phyloP scores from a whole-genome alignment of 2,329 filamentous ascomycete genomes.

The Exophiala dermatitidis region DNA sequence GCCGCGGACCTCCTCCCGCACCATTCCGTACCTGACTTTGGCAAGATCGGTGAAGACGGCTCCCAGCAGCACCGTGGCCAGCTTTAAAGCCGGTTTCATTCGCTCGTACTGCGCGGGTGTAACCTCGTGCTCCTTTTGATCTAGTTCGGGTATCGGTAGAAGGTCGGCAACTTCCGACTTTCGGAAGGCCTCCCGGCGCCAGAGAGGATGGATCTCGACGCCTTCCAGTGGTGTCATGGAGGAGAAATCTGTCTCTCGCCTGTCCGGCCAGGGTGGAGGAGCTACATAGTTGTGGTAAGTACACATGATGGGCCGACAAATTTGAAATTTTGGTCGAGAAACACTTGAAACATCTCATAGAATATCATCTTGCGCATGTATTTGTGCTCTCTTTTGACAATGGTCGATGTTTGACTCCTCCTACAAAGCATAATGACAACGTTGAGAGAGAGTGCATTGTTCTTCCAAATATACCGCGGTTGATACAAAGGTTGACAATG shows the following conservation, averaged over 20 bases:
- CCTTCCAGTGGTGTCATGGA: neutral
- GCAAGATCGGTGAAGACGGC: neutral
- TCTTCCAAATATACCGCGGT: no score
- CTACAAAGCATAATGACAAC: no score
- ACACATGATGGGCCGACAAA: neutral
- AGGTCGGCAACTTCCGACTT: neutral
- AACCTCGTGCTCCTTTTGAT: slow-evolving; percentile 1
- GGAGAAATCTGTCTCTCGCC: neutral
- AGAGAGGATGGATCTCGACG: slow-evolving; percentile 1
- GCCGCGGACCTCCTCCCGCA: neutral
- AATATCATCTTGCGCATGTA: neutral
- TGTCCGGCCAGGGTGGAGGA: neutral
- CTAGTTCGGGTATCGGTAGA: neutral
- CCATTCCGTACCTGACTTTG: neutral
- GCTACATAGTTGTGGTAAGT: neutral
- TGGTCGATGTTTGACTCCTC: no score
- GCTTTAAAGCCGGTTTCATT: slow-evolving; percentile 9
- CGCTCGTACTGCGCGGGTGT: slow-evolving; percentile 1
- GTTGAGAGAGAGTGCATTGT: no score
- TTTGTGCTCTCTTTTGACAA: no score
- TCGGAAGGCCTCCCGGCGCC: neutral
- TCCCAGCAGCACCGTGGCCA: slow-evolving; percentile 5
- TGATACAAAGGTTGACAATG: no score
- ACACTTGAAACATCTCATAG: neutral
- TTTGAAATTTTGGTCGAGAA: neutral